Evolutionary conservation across 2,329 filamentous ascomycete species (phyloP).

Genomic region (Proliferodiscus dingleyae): DNA sequence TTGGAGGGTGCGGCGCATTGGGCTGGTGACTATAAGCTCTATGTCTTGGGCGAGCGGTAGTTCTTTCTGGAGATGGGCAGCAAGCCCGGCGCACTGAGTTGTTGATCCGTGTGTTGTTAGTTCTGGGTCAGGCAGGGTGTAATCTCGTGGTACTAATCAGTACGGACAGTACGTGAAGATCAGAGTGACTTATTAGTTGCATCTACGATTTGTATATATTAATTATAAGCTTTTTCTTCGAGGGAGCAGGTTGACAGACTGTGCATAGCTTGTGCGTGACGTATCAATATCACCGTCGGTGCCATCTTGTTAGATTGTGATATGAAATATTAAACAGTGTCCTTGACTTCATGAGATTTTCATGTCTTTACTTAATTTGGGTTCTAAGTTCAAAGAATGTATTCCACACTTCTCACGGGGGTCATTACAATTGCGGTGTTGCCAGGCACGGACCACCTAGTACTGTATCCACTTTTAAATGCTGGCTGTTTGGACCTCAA

Average conservation of each 20-base stretch:
- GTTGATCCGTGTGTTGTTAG: constrained; percentile 24
- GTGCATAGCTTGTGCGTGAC: constrained; percentile 38
- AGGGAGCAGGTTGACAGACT: constrained; percentile 29
- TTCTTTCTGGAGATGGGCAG: constrained; percentile 21
- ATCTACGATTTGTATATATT: constrained; percentile 20
- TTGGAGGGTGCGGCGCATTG: constrained; percentile 30
- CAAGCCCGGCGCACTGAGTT: constrained; percentile 21
- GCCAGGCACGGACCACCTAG: no score
- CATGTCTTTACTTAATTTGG: no score
- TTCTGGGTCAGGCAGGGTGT: constrained; percentile 20
- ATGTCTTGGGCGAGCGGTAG: constrained; percentile 28
- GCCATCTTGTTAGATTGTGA: no score
- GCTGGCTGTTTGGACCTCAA: no score
- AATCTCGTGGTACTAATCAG: constrained; percentile 25
- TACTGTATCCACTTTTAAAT: no score
- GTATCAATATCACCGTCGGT: constrained; percentile 37
- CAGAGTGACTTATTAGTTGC: constrained; percentile 28
- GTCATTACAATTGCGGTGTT: no score
- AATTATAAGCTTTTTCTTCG: neutral
- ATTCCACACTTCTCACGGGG: no score
- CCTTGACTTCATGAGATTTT: no score
- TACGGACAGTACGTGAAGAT: constrained; percentile 1
- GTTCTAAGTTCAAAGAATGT: no score
- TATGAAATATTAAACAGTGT: no score
- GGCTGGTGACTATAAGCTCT: constrained; percentile 31